Base-by-base conservation (phyloP, 2,329 filamentous ascomycete genomes). In the Daldinia eschscholtzii region DNA sequence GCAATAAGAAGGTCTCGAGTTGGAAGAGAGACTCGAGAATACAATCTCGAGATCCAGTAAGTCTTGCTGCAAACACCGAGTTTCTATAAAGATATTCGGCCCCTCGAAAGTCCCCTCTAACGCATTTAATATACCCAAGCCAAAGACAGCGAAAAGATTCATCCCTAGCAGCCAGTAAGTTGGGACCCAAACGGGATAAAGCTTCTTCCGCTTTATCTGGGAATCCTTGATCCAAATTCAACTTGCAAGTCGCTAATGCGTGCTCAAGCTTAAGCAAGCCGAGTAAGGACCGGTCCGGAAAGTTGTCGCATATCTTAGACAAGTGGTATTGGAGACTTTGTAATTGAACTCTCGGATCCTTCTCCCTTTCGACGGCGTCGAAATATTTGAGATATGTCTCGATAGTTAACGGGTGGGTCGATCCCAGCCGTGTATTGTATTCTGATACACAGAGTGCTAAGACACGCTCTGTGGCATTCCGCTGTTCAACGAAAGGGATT, bases 1-100 rank as follows among this genome's bases (percentile, higher is more conserved):
- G 67, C 33, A 76, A 57, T n/a, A 74, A 76, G 56, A 77, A 77
- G 35, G 52, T 74, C 48, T 77, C 75, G n/a, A 77, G 75, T 50
- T 77, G 75, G 41, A 72, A 76, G 33, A 77, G 72, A 55, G 75
- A 72, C 53, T 77, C 75, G 18, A 73, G 72, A 10, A 75, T 37
- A 37, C 74, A 76, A 46, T 77, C 75, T 6, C 72, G 70, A 1
- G 75, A 76, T 10, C 72, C 72, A 1, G 75, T 76, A 52, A 70
- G 66, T 42, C 72, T 74, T 2, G 75, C 75, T 12, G 71, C 72
- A 37, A 65, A 42, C 2, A 76, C 72, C 1, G 74, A 73, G 26
- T 74, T 64, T n/a, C 67, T 69, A 23, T 77, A 77, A 30, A 73
- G 71, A 4, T 46, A 57, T 56, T 76, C 75, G 3, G 75, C 75